Evolutionary conservation across 2,329 filamentous ascomycete genomes (phyloP), one percentile per base, ranked within the genome.

Genomic region (Fusarium tupiense): DNA sequence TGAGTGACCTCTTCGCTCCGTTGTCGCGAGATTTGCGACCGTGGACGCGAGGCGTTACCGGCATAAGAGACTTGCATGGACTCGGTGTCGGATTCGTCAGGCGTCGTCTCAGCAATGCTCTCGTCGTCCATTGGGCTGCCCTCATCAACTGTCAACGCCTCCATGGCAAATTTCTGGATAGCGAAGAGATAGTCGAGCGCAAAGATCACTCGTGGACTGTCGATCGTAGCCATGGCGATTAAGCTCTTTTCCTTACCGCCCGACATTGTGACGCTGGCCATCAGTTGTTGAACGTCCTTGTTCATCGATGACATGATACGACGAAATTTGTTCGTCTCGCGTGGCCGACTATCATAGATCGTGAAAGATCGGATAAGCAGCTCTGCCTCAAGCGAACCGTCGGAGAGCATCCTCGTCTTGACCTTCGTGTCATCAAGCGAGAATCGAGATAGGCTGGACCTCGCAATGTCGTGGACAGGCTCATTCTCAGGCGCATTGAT

Each of bases 281-380:
- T 99, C 79, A 99, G 95, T 78, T 99, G 97, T 81, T 98, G 95
- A 52, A 96, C 95, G 64, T 95, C 93, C 76, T 95, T 96, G 82
- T 98, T 98, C 79, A 95, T 95, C 63, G 97, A 92, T 4, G 95
- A 95, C 96, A 99, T 98, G 84, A 99, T 98, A 82, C 96, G 97
- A 58, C 95, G 91, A 87, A 97, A 99, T 80, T 97, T 98, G 85
- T 98, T 99, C 10, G 92, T 93, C 77, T 97, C 95, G 61, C 91
- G 90, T 9, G 91, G 91, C n/a, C 97, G 92, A 72, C 93, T 98
- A 81, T 99, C 96, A 64, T 94, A 90, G 74, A 98, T 98, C 0
- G 95, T 98, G 81, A 99, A 98, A 0, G 96, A 96, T 68, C 96
- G 93, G 22, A 99, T 95, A 41, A 98, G 88, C 12, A 99, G 89